Evolutionary conservation across 495 filamentous ascomycete genomes (phyloP).

Genomic region (Rhypophila decipiens): DNA sequence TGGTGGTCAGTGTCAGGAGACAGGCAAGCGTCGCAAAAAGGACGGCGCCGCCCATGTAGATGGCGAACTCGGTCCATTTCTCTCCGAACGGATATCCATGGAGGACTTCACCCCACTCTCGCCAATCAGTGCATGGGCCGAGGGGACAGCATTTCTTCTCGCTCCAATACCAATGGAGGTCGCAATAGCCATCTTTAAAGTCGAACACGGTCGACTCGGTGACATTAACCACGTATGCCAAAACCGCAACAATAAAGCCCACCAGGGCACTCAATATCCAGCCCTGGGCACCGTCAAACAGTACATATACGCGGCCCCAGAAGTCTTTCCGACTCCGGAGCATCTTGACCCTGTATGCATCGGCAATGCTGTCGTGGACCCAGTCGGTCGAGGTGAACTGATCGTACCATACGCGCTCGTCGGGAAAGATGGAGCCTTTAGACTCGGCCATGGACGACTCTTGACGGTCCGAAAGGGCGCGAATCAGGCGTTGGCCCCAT

Average conservation of each 20-base stretch:
- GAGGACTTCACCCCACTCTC: conserved; percentile 67
- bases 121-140: conserved; percentile 63
- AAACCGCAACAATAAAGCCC: conserved; percentile 74
- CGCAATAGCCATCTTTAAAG: conserved; percentile 85
- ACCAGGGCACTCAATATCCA: conserved; percentile 93
- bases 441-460: conserved; percentile 48
- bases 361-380: conserved; percentile 96
- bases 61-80: conserved; percentile 62
- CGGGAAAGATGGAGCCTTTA: conserved; percentile 54
- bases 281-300: conserved; percentile 85
- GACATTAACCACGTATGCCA: conserved; percentile 87
- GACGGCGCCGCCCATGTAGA: conserved; percentile 67
- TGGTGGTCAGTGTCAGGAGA: conserved; percentile 74
- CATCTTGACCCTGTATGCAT: conserved; percentile 79
- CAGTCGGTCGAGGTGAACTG: conserved; percentile 98
- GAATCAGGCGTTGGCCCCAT: conserved; percentile 48
- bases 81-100: conserved; percentile 46
- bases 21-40: conserved; percentile 70
- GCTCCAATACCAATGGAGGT: conserved; percentile 60
- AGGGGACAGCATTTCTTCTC: conserved; percentile 74
- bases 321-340: conserved; percentile 77
- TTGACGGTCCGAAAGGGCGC: conserved; percentile 38
- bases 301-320: conserved; percentile 65
- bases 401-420: conserved; percentile 97
- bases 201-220: conserved; percentile 81